Evolutionary conservation across 192 early-diverging fungal species (phyloP), one percentile per base, ranked within the genome.

Genomic region (Chytriomyces sp.): DNA sequence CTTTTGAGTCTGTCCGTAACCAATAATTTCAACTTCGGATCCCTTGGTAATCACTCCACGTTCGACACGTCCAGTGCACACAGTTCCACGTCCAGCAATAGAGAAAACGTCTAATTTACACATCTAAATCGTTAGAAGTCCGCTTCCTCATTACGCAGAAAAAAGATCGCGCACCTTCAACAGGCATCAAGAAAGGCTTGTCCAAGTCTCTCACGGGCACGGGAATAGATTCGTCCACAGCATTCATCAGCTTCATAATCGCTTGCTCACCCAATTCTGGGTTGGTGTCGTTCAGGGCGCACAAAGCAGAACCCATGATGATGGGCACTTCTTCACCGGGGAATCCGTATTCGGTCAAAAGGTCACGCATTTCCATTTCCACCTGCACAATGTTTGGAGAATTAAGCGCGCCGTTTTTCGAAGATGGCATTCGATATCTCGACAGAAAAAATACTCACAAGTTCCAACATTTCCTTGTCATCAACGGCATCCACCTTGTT

Each of bases 401-500:
- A 35, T 35, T 35, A 35, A 35, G 35, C 35, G 35, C 35, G 35
- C 35, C 35, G 35, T 35, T 35, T 35, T 35, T 35, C 35, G 35
- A 35, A 35, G 35, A 35, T 35, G 35, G 35, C 35, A 35, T 35
- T 35, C 35, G 35, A 35, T 35, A 35, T 35, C 28, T 35, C 28
- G 28, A 35, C 28, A 35, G 28, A 35, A 35, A 53, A 48, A 57
- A 50, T 44, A 75, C 81, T 74, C 61, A 84, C 95, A 68, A 99
- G 91, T 84, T 99, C 97, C 74, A 98, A 88, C 96, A 98, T 97
- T 84, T 98, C 96, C 53, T 91, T 84, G 82, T 99, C 96, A 80
- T 97, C 96, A 50, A 98, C 88, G 72, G 94, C 94, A 82, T 98
- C 96, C 18, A 97, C 93, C 92, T 99, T 99, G 92, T 99, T 99